Evolutionary conservation across 2,329 filamentous ascomycete species (phyloP).

Genomic region (Myriangium duriaei): DNA sequence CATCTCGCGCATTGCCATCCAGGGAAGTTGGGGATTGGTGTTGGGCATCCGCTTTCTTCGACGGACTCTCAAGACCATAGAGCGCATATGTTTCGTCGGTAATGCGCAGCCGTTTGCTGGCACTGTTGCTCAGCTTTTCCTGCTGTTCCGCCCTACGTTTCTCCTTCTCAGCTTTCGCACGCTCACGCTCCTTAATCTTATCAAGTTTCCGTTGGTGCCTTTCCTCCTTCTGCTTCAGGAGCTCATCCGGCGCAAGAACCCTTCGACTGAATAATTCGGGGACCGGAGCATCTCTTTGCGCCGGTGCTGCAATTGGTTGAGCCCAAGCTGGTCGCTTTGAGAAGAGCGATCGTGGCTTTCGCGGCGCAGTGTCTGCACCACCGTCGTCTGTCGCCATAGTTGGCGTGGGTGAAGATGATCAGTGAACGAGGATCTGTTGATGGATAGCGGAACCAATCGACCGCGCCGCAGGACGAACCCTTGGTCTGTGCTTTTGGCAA

Average conservation of each 20-base stretch:
- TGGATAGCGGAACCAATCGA: neutral
- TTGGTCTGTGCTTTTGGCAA: slow-evolving; percentile 8
- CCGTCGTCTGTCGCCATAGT: neutral
- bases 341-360: slow-evolving; percentile 9
- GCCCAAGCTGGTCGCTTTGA: slow-evolving; percentile 12
- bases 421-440: too few relatives aligned
- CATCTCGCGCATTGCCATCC: slow-evolving; percentile 5
- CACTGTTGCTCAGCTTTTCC: slow-evolving; percentile 17
- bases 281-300: slow-evolving; percentile 14
- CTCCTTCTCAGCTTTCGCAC: slow-evolving; percentile 19
- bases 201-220: slow-evolving; percentile 20
- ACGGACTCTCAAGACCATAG: slow-evolving; percentile 7
- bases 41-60: slow-evolving; percentile 2
- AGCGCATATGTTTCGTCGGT: slow-evolving; percentile 1
- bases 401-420: neutral
- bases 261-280: slow-evolving; percentile 33
- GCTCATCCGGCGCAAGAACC: slow-evolving; percentile 24
- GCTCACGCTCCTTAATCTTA: slow-evolving; percentile 16
- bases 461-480: neutral
- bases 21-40: slow-evolving; percentile 9
- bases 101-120: slow-evolving; percentile 12
- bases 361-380: neutral
- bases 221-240: slow-evolving; percentile 26
- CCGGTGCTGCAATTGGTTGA: neutral
- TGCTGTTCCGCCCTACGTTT: slow-evolving; percentile 21